phyloP scores from a whole-genome alignment of 2,329 filamentous ascomycete species.

The Didymella pinodella region DNA sequence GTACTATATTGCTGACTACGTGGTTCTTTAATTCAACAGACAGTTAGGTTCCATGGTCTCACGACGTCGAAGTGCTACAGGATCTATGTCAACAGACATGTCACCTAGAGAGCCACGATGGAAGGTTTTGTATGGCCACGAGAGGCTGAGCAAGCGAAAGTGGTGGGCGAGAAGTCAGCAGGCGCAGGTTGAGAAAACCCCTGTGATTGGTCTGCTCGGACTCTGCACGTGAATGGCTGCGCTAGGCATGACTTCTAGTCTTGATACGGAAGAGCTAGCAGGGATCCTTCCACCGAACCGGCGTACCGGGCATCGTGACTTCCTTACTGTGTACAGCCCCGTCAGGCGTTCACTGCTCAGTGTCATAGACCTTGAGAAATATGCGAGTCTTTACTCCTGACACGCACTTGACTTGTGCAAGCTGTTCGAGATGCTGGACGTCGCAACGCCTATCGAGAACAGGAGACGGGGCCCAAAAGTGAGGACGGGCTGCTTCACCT shows the following conservation, averaged over 20 bases:
- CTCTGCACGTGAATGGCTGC: slow-evolving; percentile 6
- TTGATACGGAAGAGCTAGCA: not conserved
- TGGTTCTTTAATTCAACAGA: too few species aligned
- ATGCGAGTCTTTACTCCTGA: slow-evolving; percentile 1
- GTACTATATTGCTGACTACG: too few species aligned
- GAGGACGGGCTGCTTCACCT: slow-evolving; percentile 37
- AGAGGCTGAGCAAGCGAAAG: too few species aligned
- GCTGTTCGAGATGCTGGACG: slow-evolving; percentile 12
- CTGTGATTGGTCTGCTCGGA: slow-evolving; percentile 12
- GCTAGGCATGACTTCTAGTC: not conserved
- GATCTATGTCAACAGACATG: too few species aligned
- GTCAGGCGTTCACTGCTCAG: slow-evolving; percentile 3
- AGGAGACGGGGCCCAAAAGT: slow-evolving; percentile 31
- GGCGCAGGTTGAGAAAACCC: not conserved
- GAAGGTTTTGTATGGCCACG: too few species aligned
- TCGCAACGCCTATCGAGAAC: slow-evolving; percentile 9
- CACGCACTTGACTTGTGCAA: not conserved
- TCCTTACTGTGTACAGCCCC: not conserved
- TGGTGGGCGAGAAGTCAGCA: not conserved
- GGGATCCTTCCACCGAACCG: not conserved
- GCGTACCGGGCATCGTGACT: not conserved
- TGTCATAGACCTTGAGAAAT: not conserved
- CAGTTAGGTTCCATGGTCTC: too few species aligned
- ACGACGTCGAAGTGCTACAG: too few species aligned
- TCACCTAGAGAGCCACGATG: too few species aligned